Percentiles rank a stretch among this genome's conserved stretches.
These are phyloP conservation scores for Eucalyptus marginata DNA, from an alignment of 345 rosid species.

Conservation along the genomic window DNA sequence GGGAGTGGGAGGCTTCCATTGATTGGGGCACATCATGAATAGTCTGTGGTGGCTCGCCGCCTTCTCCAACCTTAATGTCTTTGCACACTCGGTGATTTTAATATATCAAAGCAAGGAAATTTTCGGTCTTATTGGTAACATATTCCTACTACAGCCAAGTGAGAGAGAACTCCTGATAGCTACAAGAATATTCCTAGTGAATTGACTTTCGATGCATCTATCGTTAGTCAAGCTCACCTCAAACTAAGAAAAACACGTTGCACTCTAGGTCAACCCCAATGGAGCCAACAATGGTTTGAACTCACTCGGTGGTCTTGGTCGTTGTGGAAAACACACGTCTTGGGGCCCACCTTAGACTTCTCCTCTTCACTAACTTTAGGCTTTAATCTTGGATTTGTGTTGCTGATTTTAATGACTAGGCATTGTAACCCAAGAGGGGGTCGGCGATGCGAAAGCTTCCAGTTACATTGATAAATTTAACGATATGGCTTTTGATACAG, in stretches of 20 bases:
- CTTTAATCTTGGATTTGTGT: too few relatives aligned
- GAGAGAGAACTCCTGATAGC: too few relatives aligned
- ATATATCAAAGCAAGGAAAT: too few relatives aligned
- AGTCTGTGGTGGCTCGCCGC: conserved; percentile 36
- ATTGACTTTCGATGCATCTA: neutral
- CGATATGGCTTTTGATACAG: too few relatives aligned
- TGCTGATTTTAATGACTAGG: too few relatives aligned
- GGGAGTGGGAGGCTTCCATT: conserved; percentile 26
- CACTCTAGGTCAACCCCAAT: neutral
- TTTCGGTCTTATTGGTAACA: too few relatives aligned
- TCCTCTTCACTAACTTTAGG: neutral
- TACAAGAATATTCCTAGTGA: neutral
- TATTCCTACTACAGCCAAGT: too few relatives aligned
- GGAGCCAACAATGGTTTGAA: neutral
- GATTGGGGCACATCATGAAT: conserved; percentile 39
- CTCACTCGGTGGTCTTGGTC: neutral
- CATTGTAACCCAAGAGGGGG: too few relatives aligned
- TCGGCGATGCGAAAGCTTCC: too few relatives aligned
- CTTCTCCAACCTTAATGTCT: conserved; percentile 13
- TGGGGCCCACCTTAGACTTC: neutral
- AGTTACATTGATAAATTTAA: too few relatives aligned
- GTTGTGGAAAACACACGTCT: neutral
- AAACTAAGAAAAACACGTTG: neutral
- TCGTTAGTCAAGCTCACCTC: neutral
- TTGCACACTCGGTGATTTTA: neutral